Evolutionary conservation across 1,284 basidiomycete species (phyloP).

Genomic region (Ustilago trichophora): DNA sequence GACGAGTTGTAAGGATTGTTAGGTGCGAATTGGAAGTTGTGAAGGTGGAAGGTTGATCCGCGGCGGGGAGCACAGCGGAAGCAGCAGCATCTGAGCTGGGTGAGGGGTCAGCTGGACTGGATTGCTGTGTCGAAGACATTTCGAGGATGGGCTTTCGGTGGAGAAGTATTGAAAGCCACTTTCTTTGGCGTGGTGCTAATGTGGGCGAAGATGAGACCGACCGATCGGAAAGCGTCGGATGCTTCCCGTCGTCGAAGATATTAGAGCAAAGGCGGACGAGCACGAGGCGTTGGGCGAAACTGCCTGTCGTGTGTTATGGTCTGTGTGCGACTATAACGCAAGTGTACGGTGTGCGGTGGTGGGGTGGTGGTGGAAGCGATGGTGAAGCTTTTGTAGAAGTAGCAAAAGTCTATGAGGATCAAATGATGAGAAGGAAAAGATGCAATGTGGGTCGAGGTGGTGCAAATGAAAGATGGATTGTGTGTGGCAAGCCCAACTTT

Average conservation of each 20-base stretch:
- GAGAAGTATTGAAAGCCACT: constrained; percentile 12
- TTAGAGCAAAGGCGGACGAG: neutral
- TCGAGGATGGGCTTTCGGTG: constrained; percentile 2
- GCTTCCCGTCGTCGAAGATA: constrained; percentile 2
- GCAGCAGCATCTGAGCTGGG: neutral
- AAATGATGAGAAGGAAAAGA: too few species aligned
- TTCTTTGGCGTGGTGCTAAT: constrained; percentile 12
- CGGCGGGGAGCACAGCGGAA: too few species aligned
- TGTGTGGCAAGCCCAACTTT: too few species aligned
- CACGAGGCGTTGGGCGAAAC: too few species aligned
- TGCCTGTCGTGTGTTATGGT: too few species aligned
- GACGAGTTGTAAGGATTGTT: constrained; percentile 20
- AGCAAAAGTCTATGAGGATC: too few species aligned
- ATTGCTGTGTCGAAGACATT: constrained; percentile 19
- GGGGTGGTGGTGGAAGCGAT: too few species aligned
- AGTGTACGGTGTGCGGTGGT: too few species aligned
- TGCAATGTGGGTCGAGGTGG: too few species aligned
- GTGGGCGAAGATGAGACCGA: constrained; percentile 3
- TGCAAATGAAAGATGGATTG: too few species aligned
- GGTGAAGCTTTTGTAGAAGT: too few species aligned
- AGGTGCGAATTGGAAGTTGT: neutral
- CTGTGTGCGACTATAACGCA: too few species aligned
- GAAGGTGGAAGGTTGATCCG: constrained; percentile 1
- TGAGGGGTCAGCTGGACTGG: constrained; percentile 1
- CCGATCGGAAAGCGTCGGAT: neutral